Evolutionary conservation across 352 stramenopile species (phyloP), one percentile per base, ranked within the genome.

Genomic region (Phytophthora cactorum): DNA sequence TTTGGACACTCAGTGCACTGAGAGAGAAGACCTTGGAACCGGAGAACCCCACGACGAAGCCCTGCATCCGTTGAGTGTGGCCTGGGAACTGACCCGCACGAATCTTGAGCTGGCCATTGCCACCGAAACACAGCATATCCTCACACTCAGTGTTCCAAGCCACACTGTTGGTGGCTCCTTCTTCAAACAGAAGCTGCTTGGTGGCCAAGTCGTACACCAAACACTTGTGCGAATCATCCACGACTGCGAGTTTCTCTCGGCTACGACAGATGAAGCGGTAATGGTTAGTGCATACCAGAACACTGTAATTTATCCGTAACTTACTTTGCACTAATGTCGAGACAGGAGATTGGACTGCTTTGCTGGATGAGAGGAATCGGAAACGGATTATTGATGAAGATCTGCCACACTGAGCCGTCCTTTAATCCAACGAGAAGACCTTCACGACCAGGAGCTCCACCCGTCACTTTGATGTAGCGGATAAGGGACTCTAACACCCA

Each of bases 311-410:
- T 4, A 25, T 10, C 22, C 29, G 27, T 1, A n/a, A 85, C 81
- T 31, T 79, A 91, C 81, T 93, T 93, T 70, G 84, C 82, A 43
- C 82, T 97, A 47, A 97, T 92, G 60, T 97, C 90, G 45, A 98
- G 78, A 55, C 87, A 96, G n/a, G 85, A 88, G 32, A 98, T 97
- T 15, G 85, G 66, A 55, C 84, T 88, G 54, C 64, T 87, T 50
- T 97, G 87, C 52, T 95, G 86, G 63, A 98, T 94, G 11, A 99
- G 70, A 47, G 93, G 81, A 45, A 98, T 93, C 12, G 95, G 96
- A 62, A 98, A 98, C 36, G 93, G 85, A 66, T 98, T 98, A 74
- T 98, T 91, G 64, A 98, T 86, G 77, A 98, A 98, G 34, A 98
- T 90, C 58, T 97, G 92, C 68, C 95, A 91, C 5, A 98, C 86